Base-by-base conservation (phyloP, 805 yeast genomes). In the Saccharomycopsis lassenensis region DNA sequence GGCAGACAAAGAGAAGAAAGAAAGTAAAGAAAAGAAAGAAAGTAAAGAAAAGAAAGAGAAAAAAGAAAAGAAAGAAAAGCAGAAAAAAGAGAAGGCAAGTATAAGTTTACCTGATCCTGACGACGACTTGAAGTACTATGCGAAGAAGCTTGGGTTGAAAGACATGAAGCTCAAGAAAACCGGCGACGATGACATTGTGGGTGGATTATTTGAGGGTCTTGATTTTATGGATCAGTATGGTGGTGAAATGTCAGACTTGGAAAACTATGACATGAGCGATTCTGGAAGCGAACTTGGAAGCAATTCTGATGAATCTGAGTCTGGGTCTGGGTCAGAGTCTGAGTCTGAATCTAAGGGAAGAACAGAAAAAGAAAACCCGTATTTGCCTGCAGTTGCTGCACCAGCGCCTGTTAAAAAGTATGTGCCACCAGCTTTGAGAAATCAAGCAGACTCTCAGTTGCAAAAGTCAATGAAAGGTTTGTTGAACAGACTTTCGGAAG, bases 361-460 rank as follows among this genome's bases (percentile, higher is more conserved):
- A 3, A 49, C 52, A 24, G 63, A 60, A 31, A 49, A 60, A 44
- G 94, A 82, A 52, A 84, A 84, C 47, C 93, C 94, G 4, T 82
- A 77, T 49, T 69, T 74, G 27, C 81, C 86, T 0, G 82, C 85
- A 7, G 60, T 62, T 42, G 32, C 54, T 25, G 29, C 54, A 37
- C 48, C 45, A 1, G 35, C 45, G 4, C 17, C 41, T 3, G 34
- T 25, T 26, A 16, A 33, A 1, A 64, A 70, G 43, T 89, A 91
- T 52, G 61, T 89, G 11, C 97, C 98, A 1, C 98, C 97, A 0
- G 86, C 94, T 0, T 55, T 81, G 39, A 69, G 97, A 30, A 67
- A 65, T 48, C 59, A 68, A 40, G 74, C 67, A 37, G 52, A 63
- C 5, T 33, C 60, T 2, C 69, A 64, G 24, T 58, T 87, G 24